Base-by-base conservation (phyloP, 1,284 basidiomycete genomes). In the Gomphus bonarii region DNA sequence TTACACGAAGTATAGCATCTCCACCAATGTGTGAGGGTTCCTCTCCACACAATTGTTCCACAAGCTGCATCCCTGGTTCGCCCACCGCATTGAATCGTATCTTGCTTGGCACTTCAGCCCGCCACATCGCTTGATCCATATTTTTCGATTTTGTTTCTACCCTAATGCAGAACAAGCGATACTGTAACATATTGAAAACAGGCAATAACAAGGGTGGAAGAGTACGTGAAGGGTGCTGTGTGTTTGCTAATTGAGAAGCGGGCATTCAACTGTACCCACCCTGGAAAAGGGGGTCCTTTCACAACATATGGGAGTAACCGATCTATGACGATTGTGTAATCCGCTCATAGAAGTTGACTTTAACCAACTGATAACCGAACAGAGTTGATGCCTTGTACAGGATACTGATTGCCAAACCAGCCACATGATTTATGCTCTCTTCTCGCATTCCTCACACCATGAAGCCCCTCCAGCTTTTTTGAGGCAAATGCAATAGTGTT, bases 171-270 rank as follows among this genome's bases (percentile, higher is more conserved):
- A 91, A 89, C 20, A 79, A 78, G 62, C 80, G 78, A 64, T 90
- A 91, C 67, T 89, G 88, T 42, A 90, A 68, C 22, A 88, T 63
- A 65, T 88, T 85, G 60, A 89, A 82, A 59, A 89, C 72, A 0
- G 85, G 85, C 52, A 83, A 83, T 11, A 91, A 62, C 48, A 42
- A 72, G 60, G 3, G 66, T 65, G 14, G 69, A 66, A 8, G 63
- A 38, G 71, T 68, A n/a, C 73, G 72, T 22, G 70, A 55, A 12
- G 62, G 63, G 33, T 61, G 61, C 11, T 52, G 55, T 42, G 43
- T 50, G 35, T 61, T 59, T 58, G 63, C 48, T 20, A 22, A 28
- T 25, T 44, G 25, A 36, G 38, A 47, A 12, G 54, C 49, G 18
- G 40, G 40, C n/a, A 53, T n/a, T n/a, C n/a, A n/a, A n/a, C n/a